Base-by-base conservation (phyloP, 2,329 filamentous ascomycete species). In the Hymenoscyphus albidus region DNA sequence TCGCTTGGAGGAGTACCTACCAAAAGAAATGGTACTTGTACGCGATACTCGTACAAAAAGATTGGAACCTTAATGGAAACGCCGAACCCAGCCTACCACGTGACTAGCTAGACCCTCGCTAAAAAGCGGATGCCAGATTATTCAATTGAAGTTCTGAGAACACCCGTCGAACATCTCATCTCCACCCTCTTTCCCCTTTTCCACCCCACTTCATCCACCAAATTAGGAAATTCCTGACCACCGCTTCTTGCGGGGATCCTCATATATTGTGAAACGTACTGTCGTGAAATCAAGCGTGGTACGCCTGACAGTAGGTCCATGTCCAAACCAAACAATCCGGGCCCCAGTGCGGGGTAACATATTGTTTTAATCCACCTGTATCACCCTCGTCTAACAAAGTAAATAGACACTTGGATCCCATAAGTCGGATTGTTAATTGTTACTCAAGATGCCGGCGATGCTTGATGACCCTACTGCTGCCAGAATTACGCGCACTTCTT, bases 401-500 rank as follows among this genome's bases (percentile, higher is more conserved):
- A 62, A 58, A 55, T 59, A 65, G 63, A 62, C 35, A 51, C 31
- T 48, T 27, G 16, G 58, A 61, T 18, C 51, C 57, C 32, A 58
- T 60, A 42, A 56, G 27, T 39, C 35, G n/a, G 12, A 16, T 14
- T 31, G 5, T 38, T 6, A 58, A 32, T 6, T 57, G 13, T 13
- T 61, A 18, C 16, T 65, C 67, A 73, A 65, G 42, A 87, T 87
- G 85, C 84, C 85, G 68, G 84, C 85, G 35, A 84, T 86, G 79
- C 79, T 86, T 64, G 85, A 88, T 71, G 85, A 87, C 73, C 85
- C 85, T 10, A 80, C 81, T 54, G 79, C 80, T 67, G 80, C 83
- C 12, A 77, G 81, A 70, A 81, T 86, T 64, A 84, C 82, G 72
- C 81, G 85, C 59, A 78, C 78, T 10, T 85, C 83, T 48, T 84